Evolutionary conservation across 495 filamentous ascomycete species (phyloP), one percentile per base, ranked within the genome.

Genomic region (Tetracladium marchalianum): DNA sequence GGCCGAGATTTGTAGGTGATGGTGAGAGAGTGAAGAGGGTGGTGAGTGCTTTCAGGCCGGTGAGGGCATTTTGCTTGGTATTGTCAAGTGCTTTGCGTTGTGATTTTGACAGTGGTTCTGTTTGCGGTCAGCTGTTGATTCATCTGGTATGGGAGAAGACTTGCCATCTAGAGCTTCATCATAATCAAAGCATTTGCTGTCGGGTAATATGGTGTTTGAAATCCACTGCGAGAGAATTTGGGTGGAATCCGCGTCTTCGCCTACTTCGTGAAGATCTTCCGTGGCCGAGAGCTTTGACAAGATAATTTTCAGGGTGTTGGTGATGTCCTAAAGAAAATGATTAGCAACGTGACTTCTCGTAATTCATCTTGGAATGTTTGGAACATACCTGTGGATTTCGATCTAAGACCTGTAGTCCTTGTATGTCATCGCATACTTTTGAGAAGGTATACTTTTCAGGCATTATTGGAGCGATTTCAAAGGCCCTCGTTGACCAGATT

Each of bases 21-120:
- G 42, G 18, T 9, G 59, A 43, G n/a, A 71, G 27, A 13, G 59
- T 59, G 43, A 64, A 41, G 0, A 69, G 56, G 12, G 44, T 13
- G 13, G 57, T 35, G 4, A 59, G 27, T 33, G 47, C 19, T 10
- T 50, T 44, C 12, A 42, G 34, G 11, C 45, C 39, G 0, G 51
- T 15, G n/a, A 19, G 39, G 11, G 44, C 41, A 33, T 31, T 49
- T n/a, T 50, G 39, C 8, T 35, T 48, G 13, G 46, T 39, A 18
- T 47, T 16, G n/a, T 16, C 5, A 13, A 51, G 13, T 3, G 48
- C 39, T 22, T 32, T 2, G 12, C 33, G 12, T 41, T 42, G 13
- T 31, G 38, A 19, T 10, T 32, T 31, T 15, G 36, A 18, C 13
- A 11, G 35, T 39, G n/a, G 24, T n/a, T 44, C 49, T 51, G 31